Evolutionary conservation across 768 basidiomycete species (phyloP).

Genomic region (Russula abietina): DNA sequence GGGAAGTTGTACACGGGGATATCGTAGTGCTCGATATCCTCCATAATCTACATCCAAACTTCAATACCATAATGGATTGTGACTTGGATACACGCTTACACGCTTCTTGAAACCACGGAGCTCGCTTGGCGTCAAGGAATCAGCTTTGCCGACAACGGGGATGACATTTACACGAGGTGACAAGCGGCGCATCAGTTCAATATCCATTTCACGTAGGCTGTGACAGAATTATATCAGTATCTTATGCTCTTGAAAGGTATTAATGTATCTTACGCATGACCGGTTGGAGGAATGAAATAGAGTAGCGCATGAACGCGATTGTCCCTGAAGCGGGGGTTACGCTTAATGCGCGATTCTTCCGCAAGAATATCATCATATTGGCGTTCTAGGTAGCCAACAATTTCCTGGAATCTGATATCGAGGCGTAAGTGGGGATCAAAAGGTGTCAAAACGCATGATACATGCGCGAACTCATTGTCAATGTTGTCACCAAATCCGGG

Average conservation of each 20-base stretch:
- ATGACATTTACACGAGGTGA: slow-evolving; percentile 99
- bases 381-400: slow-evolving; percentile 91
- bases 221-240: slow-evolving; percentile 8
- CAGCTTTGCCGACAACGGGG: slow-evolving; percentile 95
- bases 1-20: slow-evolving; percentile 99
- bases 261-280: slow-evolving; percentile 66
- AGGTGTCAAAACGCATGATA: slow-evolving; percentile 22
- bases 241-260: neutral
- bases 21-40: slow-evolving; percentile 97
- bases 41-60: slow-evolving; percentile 73
- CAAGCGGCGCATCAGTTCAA: slow-evolving; percentile 96
- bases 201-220: slow-evolving; percentile 95
- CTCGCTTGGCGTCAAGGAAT: slow-evolving; percentile 89
- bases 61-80: slow-evolving; percentile 7
- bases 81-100: slow-evolving; percentile 36
- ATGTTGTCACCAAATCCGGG: slow-evolving; percentile 99
- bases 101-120: slow-evolving; percentile 95
- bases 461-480: slow-evolving; percentile 97
- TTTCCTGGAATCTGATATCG: slow-evolving; percentile 81
- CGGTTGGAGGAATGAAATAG: slow-evolving; percentile 99
- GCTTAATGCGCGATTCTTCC: slow-evolving; percentile 98
- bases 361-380: slow-evolving; percentile 99
- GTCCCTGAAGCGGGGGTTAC: slow-evolving; percentile 98
- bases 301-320: slow-evolving; percentile 94
- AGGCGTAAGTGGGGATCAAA: neutral